Conservation (phyloP, 257 asterid genomes). For the Misopates orontium region DNA sequence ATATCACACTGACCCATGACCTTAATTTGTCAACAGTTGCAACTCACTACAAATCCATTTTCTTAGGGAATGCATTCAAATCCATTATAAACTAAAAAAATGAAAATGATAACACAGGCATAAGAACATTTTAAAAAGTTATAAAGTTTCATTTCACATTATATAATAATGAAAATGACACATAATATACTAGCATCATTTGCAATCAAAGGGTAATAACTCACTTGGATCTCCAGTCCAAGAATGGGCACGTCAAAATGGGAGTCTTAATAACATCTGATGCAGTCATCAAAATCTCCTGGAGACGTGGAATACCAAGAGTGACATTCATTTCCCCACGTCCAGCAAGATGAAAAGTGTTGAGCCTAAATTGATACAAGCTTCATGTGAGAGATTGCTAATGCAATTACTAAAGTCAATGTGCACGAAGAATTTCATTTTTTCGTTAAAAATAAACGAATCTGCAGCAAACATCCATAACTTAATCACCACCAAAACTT, state of each 20-base stretch:
- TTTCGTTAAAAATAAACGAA: neutral
- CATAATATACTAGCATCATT: neutral
- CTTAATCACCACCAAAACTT: conserved; percentile 1
- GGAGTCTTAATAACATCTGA: conserved; percentile 77
- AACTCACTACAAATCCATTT: no score
- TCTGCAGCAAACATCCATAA: conserved; percentile 1
- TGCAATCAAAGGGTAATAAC: conserved; percentile 31
- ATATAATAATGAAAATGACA: neutral
- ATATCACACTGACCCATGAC: no score
- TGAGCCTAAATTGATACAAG: conserved; percentile 55
- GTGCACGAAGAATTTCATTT: neutral
- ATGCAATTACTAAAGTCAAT: neutral
- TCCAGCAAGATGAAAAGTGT: conserved; percentile 97
- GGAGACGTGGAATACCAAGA: conserved; percentile 98
- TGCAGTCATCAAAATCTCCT: conserved; percentile 95
- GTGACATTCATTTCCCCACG: conserved; percentile 99
- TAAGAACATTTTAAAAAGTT: neutral
- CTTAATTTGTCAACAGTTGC: no score
- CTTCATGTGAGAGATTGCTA: conserved; percentile 23
- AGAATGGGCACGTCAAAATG: conserved; percentile 87
- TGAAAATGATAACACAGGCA: no score
- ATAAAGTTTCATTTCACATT: neutral
- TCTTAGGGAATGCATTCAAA: no score
- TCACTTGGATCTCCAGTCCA: conserved; percentile 62
- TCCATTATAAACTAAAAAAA: no score